Evolutionary conservation across 495 filamentous ascomycete species (phyloP).

Genomic region (Amniculicola lignicola): DNA sequence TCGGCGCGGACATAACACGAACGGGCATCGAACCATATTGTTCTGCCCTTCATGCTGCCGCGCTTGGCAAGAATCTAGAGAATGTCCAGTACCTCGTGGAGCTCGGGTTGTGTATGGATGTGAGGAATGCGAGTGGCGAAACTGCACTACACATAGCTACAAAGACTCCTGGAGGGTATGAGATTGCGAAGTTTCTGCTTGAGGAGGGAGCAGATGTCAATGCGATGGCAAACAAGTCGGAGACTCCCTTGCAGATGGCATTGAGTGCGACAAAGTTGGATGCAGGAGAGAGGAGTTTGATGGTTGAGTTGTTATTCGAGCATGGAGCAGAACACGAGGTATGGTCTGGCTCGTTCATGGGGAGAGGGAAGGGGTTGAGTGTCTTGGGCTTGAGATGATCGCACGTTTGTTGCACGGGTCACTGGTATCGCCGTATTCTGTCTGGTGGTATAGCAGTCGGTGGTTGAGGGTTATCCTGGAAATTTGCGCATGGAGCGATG

Average conservation of each 20-base stretch:
- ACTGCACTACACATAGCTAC: slow-evolving; percentile 19
- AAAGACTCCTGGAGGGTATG: slow-evolving; percentile 3
- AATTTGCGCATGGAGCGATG: too few species aligned
- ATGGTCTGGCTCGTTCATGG: background rate
- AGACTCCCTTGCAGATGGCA: slow-evolving; percentile 1
- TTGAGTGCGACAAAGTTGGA: background rate
- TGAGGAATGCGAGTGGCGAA: slow-evolving; percentile 3
- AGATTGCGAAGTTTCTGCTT: slow-evolving; percentile 14
- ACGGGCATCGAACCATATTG: background rate
- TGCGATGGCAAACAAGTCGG: background rate
- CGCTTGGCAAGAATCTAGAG: slow-evolving; percentile 2
- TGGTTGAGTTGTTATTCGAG: slow-evolving; percentile 19
- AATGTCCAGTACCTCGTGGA: slow-evolving; percentile 10
- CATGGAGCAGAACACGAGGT: slow-evolving; percentile 19
- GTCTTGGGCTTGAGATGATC: slow-evolving; percentile 22
- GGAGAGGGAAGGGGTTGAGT: slow-evolving; percentile 18
- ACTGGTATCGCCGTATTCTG: too few species aligned
- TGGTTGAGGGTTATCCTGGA: too few species aligned
- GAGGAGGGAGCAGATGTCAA: slow-evolving; percentile 20
- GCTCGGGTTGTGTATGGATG: slow-evolving; percentile 8
- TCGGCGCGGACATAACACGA: slow-evolving; percentile 11
- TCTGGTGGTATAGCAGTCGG: too few species aligned
- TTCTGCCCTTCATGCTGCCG: slow-evolving; percentile 18
- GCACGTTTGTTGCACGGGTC: too few species aligned
- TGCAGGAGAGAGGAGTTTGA: slow-evolving; percentile 10